Conservation (phyloP, 495 filamentous ascomycete genomes). For the Xylaria longipes region DNA sequence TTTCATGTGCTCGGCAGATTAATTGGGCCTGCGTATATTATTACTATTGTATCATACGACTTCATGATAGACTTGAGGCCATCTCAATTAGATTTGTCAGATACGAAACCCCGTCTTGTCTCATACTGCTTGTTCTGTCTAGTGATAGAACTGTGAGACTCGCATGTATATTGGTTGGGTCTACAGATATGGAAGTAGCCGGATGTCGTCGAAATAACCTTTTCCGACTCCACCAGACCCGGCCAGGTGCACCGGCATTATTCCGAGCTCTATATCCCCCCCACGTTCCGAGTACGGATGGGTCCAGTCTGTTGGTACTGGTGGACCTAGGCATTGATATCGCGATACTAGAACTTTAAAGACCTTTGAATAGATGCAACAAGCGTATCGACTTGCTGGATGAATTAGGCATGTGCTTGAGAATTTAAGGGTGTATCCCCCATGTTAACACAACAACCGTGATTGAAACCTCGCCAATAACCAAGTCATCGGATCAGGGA, state of each 20-base stretch:
- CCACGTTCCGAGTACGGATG: neutral
- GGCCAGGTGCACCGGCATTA: neutral
- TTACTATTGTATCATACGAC: constrained; percentile 19
- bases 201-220: neutral
- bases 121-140: neutral
- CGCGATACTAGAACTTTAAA: too few species aligned
- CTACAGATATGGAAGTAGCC: neutral
- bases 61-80: neutral
- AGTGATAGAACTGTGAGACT: neutral
- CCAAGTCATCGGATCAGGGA: too few species aligned
- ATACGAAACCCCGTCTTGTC: neutral
- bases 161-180: neutral
- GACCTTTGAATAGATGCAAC: too few species aligned
- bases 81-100: neutral
- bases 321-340: too few species aligned
- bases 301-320: neutral
- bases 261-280: neutral
- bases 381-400: too few species aligned
- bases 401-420: too few species aligned
- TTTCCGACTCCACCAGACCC: neutral
- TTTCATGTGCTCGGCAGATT: neutral
- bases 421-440: too few species aligned
- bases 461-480: too few species aligned
- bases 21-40: neutral
- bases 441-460: too few species aligned